These are phyloP conservation scores for Nicotiana knightiana DNA, from an alignment of 257 asterid genomes.

Conservation along the genomic window DNA sequence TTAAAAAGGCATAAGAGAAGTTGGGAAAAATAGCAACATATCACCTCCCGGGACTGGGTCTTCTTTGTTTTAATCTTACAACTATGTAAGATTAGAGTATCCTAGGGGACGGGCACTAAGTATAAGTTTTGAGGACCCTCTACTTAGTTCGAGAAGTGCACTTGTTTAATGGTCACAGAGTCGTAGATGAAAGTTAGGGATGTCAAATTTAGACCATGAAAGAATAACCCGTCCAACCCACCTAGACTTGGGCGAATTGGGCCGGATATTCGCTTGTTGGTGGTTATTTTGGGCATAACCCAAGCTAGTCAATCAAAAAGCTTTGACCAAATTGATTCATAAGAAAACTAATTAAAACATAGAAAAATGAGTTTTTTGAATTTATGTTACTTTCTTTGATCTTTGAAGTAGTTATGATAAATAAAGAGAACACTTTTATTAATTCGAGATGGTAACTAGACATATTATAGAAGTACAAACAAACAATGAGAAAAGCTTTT, in stretches of 20 bases:
- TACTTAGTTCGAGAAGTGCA: not conserved
- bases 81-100: not conserved
- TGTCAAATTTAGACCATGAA: not conserved
- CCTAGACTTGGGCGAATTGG: not conserved
- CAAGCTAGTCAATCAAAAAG: not conserved
- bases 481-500: not conserved
- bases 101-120: not conserved
- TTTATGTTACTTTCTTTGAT: not conserved
- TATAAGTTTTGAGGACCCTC: not conserved
- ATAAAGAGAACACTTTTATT: not conserved
- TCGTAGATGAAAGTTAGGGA: not conserved
- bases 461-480: not conserved
- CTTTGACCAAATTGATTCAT: not conserved
- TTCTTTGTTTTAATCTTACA: not conserved
- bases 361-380: not conserved
- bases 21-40: too few species aligned
- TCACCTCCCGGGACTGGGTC: not conserved
- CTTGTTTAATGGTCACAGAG: not conserved
- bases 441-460: not conserved
- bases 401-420: not conserved
- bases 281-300: not conserved
- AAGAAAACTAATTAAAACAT: not conserved
- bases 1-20: too few species aligned
- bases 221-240: not conserved
- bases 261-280: not conserved